A percentile compares a stretch with the other conserved stretches of the same genome.
Evolutionary conservation across 2,329 filamentous ascomycete species (phyloP).

Genomic region (Aspergillus melleus): DNA sequence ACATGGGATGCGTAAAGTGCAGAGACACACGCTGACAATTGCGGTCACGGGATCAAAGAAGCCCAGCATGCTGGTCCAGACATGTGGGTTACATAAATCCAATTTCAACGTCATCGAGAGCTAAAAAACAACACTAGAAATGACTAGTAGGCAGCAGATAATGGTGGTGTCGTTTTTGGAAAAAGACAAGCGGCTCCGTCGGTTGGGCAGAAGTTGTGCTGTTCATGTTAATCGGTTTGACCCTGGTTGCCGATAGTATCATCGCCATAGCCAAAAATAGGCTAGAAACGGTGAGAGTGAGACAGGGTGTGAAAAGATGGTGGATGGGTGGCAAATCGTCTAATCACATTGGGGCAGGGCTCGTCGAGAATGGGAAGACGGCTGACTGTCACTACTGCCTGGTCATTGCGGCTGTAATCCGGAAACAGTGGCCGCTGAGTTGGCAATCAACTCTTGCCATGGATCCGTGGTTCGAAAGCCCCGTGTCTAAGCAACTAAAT

Average conservation of each 20-base stretch:
- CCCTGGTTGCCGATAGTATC: slow-evolving; percentile 28
- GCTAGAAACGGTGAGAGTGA: slow-evolving; percentile 23
- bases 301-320: slow-evolving; percentile 25
- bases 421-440: slow-evolving; percentile 26
- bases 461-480: slow-evolving; percentile 22
- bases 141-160: slow-evolving; percentile 1
- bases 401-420: slow-evolving; percentile 22
- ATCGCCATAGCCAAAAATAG: slow-evolving; percentile 23
- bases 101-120: slow-evolving; percentile 39
- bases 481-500: slow-evolving; percentile 19
- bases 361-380: slow-evolving; percentile 19
- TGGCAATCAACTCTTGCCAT: slow-evolving; percentile 31
- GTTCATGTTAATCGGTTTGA: slow-evolving; percentile 20
- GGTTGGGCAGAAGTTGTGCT: slow-evolving; percentile 24
- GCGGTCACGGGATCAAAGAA: slow-evolving; percentile 41
- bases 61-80: slow-evolving; percentile 38
- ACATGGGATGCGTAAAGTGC: slow-evolving; percentile 30
- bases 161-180: not conserved
- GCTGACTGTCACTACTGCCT: slow-evolving; percentile 13
- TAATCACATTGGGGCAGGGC: slow-evolving; percentile 24
- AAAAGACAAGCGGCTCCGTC: not conserved
- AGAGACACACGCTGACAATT: slow-evolving; percentile 34
- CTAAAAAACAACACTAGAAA: slow-evolving; percentile 1
- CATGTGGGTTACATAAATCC: slow-evolving; percentile 39
- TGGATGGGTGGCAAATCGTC: slow-evolving; percentile 31